These are phyloP conservation scores for Cicer yamashitae DNA, from an alignment of 306 rosid species.

Conservation along the genomic window DNA sequence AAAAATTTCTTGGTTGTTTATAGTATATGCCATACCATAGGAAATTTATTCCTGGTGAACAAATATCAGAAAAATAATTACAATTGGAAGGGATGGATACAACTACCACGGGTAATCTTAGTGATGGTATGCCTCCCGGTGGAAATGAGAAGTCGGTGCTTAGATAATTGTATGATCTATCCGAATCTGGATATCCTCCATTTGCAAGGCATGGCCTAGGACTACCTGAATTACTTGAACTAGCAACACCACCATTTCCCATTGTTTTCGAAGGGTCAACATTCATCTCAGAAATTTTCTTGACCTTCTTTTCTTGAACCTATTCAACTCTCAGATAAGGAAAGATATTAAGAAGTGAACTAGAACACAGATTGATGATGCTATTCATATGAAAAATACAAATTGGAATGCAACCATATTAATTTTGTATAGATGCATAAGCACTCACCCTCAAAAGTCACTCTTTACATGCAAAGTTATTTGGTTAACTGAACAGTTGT, in stretches of 20 bases:
- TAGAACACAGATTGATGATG: slow-evolving; percentile 30
- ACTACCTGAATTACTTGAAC: slow-evolving; percentile 79
- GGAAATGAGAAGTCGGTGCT: slow-evolving; percentile 79
- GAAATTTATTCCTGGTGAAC: not conserved
- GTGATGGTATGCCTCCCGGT: slow-evolving; percentile 74
- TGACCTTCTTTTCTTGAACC: slow-evolving; percentile 98
- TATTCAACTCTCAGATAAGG: slow-evolving; percentile 49
- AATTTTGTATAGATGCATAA: slow-evolving; percentile 19
- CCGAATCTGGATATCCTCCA: slow-evolving; percentile 77
- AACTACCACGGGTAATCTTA: slow-evolving; percentile 88
- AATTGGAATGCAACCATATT: slow-evolving; percentile 28
- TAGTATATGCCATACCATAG: not conserved
- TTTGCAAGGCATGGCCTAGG: slow-evolving; percentile 66
- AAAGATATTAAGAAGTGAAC: slow-evolving; percentile 14
- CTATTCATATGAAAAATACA: slow-evolving; percentile 28
- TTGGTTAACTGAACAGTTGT: slow-evolving; percentile 22
- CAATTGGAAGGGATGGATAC: slow-evolving; percentile 51
- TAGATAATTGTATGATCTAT: slow-evolving; percentile 59
- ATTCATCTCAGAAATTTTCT: slow-evolving; percentile 89
- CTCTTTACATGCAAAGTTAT: slow-evolving; percentile 38
- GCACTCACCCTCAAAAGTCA: slow-evolving; percentile 28
- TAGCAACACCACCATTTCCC: slow-evolving; percentile 82
- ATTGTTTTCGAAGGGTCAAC: slow-evolving; percentile 72
- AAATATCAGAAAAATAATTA: slow-evolving; percentile 17
- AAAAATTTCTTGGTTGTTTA: slow-evolving; percentile 15